These are phyloP conservation scores for Solanum clarkiae DNA, from an alignment of 257 asterid species.

Conservation along the genomic window DNA sequence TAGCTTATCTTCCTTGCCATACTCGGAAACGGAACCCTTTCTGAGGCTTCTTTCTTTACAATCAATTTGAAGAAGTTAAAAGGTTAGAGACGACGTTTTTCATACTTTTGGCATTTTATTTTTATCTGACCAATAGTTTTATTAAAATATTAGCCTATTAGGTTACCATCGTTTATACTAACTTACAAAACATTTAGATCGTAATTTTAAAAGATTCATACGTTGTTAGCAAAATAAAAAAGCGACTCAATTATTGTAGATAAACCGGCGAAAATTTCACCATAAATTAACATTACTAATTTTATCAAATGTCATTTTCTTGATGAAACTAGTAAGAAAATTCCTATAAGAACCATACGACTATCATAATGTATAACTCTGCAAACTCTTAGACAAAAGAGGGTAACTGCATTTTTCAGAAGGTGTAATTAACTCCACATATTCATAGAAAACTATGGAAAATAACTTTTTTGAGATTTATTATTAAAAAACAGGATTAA, in stretches of 20 bases:
- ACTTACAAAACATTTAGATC: too few species aligned
- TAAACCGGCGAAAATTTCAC: too few species aligned
- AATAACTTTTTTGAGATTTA: background rate
- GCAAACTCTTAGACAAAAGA: background rate
- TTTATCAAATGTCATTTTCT: background rate
- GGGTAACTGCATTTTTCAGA: background rate
- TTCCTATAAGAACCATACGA: background rate
- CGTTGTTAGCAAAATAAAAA: background rate
- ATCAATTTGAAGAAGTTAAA: too few species aligned
- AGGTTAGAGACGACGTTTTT: too few species aligned
- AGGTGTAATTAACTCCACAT: background rate
- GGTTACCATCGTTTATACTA: too few species aligned
- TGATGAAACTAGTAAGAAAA: background rate
- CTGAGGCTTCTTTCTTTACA: too few species aligned
- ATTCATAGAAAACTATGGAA: background rate
- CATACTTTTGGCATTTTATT: too few species aligned
- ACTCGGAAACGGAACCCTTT: too few species aligned
- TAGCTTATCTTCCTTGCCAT: too few species aligned
- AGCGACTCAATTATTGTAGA: too few species aligned
- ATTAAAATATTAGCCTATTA: too few species aligned
- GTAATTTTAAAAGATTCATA: background rate
- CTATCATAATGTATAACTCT: background rate
- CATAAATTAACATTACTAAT: background rate
- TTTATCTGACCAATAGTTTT: too few species aligned
- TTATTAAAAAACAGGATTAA: background rate